Conservation (phyloP, 257 asterid genomes). For the Nicotiana sylvestris region DNA sequence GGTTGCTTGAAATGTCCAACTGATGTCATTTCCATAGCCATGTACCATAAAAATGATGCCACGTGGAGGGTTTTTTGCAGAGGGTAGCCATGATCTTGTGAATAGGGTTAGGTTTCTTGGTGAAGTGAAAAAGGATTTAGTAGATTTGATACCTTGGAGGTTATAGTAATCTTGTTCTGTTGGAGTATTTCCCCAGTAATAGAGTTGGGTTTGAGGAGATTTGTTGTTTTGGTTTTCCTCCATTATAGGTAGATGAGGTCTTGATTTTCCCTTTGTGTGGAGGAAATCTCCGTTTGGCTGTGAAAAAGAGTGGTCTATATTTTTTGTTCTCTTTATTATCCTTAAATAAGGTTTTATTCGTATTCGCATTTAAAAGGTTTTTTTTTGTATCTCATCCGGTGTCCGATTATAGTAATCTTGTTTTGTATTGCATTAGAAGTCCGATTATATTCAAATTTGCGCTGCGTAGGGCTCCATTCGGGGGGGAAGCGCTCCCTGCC, state of each 20-base stretch:
- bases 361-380: too few relatives aligned
- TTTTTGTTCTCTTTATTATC: not conserved
- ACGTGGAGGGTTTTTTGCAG: conserved; percentile 34
- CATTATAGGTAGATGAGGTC: not conserved
- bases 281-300: not conserved
- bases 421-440: too few relatives aligned
- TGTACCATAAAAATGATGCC: conserved; percentile 82
- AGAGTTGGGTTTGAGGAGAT: conserved; percentile 8
- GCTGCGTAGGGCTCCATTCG: too few relatives aligned
- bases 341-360: not conserved
- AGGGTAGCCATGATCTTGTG: conserved; percentile 76
- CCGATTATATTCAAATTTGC: too few relatives aligned
- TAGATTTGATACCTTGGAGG: conserved; percentile 51
- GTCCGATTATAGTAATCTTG: too few relatives aligned
- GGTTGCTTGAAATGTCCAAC: conserved; percentile 88
- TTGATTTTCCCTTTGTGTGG: too few relatives aligned
- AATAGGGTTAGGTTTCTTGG: conserved; percentile 62
- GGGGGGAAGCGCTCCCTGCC: too few relatives aligned
- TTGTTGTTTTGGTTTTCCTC: not conserved
- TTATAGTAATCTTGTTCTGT: conserved; percentile 56
- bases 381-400: too few relatives aligned
- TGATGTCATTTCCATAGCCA: conserved; percentile 85
- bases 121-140: conserved; percentile 49
- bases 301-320: not conserved
- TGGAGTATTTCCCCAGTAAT: conserved; percentile 74